These are phyloP conservation scores for Aureobasidium musti DNA, from an alignment of 2,329 filamentous ascomycete genomes.

Conservation along the genomic window DNA sequence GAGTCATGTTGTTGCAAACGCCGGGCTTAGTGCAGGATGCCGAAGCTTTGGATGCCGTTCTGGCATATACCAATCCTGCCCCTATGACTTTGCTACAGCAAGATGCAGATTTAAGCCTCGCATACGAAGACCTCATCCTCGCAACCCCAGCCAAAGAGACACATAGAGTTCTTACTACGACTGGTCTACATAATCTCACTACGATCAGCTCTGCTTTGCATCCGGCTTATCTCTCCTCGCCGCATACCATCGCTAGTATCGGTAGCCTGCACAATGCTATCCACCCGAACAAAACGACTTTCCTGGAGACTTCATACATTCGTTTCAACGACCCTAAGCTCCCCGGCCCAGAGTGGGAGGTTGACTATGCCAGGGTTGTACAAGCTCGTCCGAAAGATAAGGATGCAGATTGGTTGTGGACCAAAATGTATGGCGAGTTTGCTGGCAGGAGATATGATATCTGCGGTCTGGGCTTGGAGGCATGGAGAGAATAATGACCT, in stretches of 20 bases:
- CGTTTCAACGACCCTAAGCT: slow-evolving; percentile 51
- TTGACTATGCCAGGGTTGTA: slow-evolving; percentile 48
- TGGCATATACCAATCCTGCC: slow-evolving; percentile 44
- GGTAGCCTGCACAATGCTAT: slow-evolving; percentile 37
- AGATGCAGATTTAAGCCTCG: not conserved
- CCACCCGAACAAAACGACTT: slow-evolving; percentile 46
- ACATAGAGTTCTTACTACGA: slow-evolving; percentile 32
- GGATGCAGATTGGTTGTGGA: slow-evolving; percentile 53
- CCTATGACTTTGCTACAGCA: slow-evolving; percentile 39
- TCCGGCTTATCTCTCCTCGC: slow-evolving; percentile 36
- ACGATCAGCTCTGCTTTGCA: slow-evolving; percentile 40
- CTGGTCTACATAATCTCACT: slow-evolving; percentile 31
- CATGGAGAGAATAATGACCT: slow-evolving; percentile 38
- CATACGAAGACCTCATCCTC: slow-evolving; percentile 40
- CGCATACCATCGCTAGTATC: slow-evolving; percentile 39
- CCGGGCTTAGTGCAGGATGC: slow-evolving; percentile 52
- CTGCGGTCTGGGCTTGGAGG: slow-evolving; percentile 56
- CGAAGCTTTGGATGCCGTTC: slow-evolving; percentile 49
- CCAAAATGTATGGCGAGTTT: slow-evolving; percentile 53
- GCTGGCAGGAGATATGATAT: slow-evolving; percentile 55
- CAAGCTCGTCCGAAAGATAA: slow-evolving; percentile 49
- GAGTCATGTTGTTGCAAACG: slow-evolving; percentile 49
- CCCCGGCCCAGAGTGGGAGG: slow-evolving; percentile 54
- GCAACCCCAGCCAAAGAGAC: slow-evolving; percentile 34
- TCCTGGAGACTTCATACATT: slow-evolving; percentile 49